phyloP scores from a whole-genome alignment of 2,329 filamentous ascomycete genomes.

The Fonsecaea pedrosoi region DNA sequence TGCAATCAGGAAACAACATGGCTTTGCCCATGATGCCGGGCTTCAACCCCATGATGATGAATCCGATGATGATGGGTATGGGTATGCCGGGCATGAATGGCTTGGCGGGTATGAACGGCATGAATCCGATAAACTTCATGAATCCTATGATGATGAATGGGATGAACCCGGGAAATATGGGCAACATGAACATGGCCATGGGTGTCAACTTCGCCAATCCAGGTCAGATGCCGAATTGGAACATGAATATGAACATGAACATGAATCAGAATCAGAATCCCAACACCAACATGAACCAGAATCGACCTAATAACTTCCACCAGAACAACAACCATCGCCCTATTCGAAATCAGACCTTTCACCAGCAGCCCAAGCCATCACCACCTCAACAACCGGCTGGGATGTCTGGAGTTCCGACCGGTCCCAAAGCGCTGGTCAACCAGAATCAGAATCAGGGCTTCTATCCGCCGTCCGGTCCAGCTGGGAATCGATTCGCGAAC shows the following conservation, averaged over 20 bases:
- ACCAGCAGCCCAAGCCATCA: conserved; percentile 30
- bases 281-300: conserved; percentile 43
- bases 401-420: conserved; percentile 37
- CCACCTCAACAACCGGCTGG: conserved; percentile 43
- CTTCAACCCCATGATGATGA: conserved; percentile 49
- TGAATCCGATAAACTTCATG: conserved; percentile 47
- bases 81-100: conserved; percentile 7
- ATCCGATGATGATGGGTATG: conserved; percentile 56
- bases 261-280: conserved; percentile 30
- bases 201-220: conserved; percentile 41
- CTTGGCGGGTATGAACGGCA: conserved; percentile 42
- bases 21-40: conserved; percentile 37
- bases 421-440: conserved; percentile 37
- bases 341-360: conserved; percentile 27
- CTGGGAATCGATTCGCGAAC: conserved; percentile 58
- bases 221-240: conserved; percentile 41
- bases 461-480: conserved; percentile 33
- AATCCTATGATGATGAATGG: conserved; percentile 47
- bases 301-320: conserved; percentile 45
- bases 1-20: conserved; percentile 39
- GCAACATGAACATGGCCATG: conserved; percentile 40
- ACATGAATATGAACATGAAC: conserved; percentile 44
- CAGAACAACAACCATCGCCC: conserved; percentile 21
- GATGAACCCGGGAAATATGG: conserved; percentile 38
- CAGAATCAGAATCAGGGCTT: conserved; percentile 26